A percentile compares a stretch with the other conserved stretches of the same genome.
These are phyloP conservation scores for Volvariella volvacea DNA, from an alignment of 1,284 basidiomycete species.

Conservation along the genomic window DNA sequence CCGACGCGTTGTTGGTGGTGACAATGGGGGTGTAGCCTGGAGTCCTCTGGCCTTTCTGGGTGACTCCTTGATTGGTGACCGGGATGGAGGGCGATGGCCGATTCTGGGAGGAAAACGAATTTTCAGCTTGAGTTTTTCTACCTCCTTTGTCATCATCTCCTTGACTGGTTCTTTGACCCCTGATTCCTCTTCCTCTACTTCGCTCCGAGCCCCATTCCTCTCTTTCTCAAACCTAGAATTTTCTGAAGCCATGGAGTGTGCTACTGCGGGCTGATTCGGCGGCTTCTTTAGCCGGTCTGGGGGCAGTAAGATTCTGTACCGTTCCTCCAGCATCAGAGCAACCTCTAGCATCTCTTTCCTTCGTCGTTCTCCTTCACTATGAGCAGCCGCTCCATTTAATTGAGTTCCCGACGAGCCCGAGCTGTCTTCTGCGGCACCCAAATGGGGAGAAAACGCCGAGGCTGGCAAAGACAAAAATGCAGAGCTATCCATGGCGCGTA, in stretches of 20 bases:
- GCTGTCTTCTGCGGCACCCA: conserved; percentile 20
- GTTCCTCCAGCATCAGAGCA: conserved; percentile 57
- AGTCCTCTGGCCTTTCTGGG: too few relatives aligned
- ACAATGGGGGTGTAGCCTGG: too few relatives aligned
- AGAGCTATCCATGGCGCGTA: conserved; percentile 64
- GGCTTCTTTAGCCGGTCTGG: conserved; percentile 36
- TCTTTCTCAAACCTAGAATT: conserved; percentile 1
- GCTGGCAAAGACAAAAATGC: conserved; percentile 61
- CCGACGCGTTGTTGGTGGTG: too few relatives aligned
- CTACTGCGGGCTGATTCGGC: not conserved
- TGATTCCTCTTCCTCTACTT: not conserved
- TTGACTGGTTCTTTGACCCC: conserved; percentile 7
- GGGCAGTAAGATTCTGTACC: conserved; percentile 66
- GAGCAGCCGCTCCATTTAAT: conserved; percentile 31
- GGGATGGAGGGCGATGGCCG: too few relatives aligned
- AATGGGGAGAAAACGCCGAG: conserved; percentile 43
- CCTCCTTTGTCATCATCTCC: conserved; percentile 7
- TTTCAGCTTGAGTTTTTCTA: conserved; percentile 30
- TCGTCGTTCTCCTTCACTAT: conserved; percentile 62
- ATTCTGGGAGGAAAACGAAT: conserved; percentile 20
- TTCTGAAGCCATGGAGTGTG: conserved; percentile 14
- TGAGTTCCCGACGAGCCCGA: conserved; percentile 23
- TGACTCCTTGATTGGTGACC: too few relatives aligned
- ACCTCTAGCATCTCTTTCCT: conserved; percentile 64
- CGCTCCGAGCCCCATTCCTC: conserved; percentile 4